Percentiles rank a stretch among this genome's conserved stretches.
phyloP scores from a whole-genome alignment of 225 moss, liverwort and hornwort species.

The Rhytidiadelphus loreus region DNA sequence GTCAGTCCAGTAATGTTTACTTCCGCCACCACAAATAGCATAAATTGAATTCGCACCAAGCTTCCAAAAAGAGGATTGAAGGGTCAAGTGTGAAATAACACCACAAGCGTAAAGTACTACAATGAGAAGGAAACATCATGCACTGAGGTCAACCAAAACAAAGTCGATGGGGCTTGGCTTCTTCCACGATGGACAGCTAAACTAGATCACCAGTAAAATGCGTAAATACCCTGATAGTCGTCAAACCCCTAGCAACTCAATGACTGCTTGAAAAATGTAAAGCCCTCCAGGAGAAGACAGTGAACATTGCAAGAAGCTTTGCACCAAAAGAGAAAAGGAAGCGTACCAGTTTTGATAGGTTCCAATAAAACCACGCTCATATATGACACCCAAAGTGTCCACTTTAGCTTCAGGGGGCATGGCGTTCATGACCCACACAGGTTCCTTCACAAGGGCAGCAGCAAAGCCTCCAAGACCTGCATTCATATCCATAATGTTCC shows the following conservation, averaged over 20 bases:
- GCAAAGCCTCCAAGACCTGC: conserved; percentile 86
- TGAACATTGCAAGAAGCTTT: not conserved
- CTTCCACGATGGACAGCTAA: not conserved
- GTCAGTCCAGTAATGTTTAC: not conserved
- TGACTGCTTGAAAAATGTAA: not conserved
- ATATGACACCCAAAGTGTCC: conserved; percentile 72
- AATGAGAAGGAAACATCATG: not conserved
- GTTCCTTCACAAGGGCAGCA: conserved; percentile 59
- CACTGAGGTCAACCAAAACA: not conserved
- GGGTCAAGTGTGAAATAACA: not conserved
- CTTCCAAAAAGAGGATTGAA: not conserved
- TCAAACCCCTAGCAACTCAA: not conserved
- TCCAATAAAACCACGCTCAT: conserved; percentile 81
- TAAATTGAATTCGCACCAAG: not conserved
- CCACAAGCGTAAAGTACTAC: not conserved
- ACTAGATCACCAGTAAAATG: not conserved
- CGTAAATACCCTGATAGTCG: not conserved
- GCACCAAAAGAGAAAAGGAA: not conserved
- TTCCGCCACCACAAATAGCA: not conserved
- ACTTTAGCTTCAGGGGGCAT: conserved; percentile 63
- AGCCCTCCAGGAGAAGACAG: not conserved
- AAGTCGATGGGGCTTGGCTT: not conserved
- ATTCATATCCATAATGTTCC: conserved; percentile 99
- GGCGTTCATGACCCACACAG: conserved; percentile 81
- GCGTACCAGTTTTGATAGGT: conserved; percentile 86